Percentiles rank a stretch among this genome's conserved stretches.
phyloP scores from a whole-genome alignment of 306 rosid species.

The Neltuma alba region DNA sequence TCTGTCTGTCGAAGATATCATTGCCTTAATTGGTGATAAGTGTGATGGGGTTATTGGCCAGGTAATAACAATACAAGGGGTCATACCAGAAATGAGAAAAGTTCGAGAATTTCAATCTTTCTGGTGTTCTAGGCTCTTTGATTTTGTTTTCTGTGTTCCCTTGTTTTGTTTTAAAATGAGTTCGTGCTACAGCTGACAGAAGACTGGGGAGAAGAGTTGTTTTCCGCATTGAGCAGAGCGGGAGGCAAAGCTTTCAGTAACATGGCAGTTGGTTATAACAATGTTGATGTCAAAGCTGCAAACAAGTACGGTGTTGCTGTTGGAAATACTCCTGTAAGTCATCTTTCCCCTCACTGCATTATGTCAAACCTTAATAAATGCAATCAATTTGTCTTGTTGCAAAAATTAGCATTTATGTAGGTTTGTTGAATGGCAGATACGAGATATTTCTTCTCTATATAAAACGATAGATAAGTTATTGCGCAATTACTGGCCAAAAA shows the following conservation, averaged over 20 bases:
- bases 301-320: conserved; percentile 75
- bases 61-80: conserved; percentile 42
- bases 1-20: conserved; percentile 88
- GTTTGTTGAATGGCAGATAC: neutral
- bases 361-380: conserved; percentile 1
- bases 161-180: conserved; percentile 23
- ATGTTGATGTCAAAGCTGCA: conserved; percentile 88
- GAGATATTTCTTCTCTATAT: neutral
- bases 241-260: conserved; percentile 98
- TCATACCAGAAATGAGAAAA: conserved; percentile 5
- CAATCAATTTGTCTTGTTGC: neutral
- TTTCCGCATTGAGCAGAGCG: conserved; percentile 90
- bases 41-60: conserved; percentile 99
- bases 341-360: neutral
- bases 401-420: neutral
- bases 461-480: neutral
- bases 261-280: conserved; percentile 99
- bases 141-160: neutral
- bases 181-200: conserved; percentile 77
- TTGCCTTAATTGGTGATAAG: conserved; percentile 87
- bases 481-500: neutral
- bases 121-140: neutral
- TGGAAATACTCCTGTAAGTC: conserved; percentile 63
- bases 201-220: conserved; percentile 98
- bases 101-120: conserved; percentile 10